A percentile compares a stretch with the other conserved stretches of the same genome.
These are phyloP conservation scores for Pseudogymnoascus sp. DNA, from an alignment of 2,329 filamentous ascomycete genomes.

Conservation along the genomic window DNA sequence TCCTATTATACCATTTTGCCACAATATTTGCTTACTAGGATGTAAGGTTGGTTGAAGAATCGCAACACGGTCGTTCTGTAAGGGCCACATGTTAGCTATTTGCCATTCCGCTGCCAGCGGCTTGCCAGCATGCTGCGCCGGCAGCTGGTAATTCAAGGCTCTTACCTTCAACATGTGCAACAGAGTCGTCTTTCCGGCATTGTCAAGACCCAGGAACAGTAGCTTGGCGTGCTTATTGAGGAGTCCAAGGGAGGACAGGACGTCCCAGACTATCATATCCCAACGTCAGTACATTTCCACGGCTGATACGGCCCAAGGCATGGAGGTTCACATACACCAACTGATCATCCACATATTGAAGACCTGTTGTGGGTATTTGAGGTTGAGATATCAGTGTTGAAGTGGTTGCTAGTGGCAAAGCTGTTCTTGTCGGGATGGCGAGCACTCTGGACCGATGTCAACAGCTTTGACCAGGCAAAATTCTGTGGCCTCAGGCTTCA, in stretches of 20 bases:
- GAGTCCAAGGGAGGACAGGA: constrained; percentile 77
- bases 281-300: constrained; percentile 24
- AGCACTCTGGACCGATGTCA: constrained; percentile 1
- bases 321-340: constrained; percentile 64
- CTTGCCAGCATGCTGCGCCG: background rate
- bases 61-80: constrained; percentile 81
- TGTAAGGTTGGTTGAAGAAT: constrained; percentile 86
- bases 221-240: constrained; percentile 96
- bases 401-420: constrained; percentile 1
- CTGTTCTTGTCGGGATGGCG: constrained; percentile 3
- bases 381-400: constrained; percentile 7
- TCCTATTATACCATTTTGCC: background rate
- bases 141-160: constrained; percentile 12
- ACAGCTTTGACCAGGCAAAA: constrained; percentile 2
- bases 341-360: constrained; percentile 79
- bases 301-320: background rate
- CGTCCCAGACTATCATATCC: constrained; percentile 63
- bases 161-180: constrained; percentile 91
- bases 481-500: background rate
- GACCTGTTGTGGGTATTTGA: constrained; percentile 2
- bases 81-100: constrained; percentile 15
- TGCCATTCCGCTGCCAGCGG: background rate
- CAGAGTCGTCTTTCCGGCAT: constrained; percentile 89
- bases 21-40: constrained; percentile 52
- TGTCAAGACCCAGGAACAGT: constrained; percentile 85